A percentile compares a stretch with the other conserved stretches of the same genome.
phyloP scores from a whole-genome alignment of 2,329 filamentous ascomycete species.

The Keithomyces neogunnii region DNA sequence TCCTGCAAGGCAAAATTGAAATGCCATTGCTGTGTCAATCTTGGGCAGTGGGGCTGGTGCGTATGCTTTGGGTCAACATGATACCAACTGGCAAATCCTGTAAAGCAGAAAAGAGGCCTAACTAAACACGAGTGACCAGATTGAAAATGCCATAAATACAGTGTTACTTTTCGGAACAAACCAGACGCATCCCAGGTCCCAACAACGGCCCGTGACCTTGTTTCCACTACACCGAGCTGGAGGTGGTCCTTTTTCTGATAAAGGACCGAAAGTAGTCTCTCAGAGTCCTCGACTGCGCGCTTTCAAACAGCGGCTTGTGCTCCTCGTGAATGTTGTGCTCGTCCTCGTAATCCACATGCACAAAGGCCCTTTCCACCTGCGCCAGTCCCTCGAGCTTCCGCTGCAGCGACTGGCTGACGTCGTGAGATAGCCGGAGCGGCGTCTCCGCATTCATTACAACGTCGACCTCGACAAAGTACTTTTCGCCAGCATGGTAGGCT shows the following conservation, averaged over 20 bases:
- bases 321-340: slow-evolving; percentile 31
- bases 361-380: slow-evolving; percentile 35
- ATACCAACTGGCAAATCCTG: no score
- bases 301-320: slow-evolving; percentile 33
- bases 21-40: no score
- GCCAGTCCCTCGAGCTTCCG: slow-evolving; percentile 45
- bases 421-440: slow-evolving; percentile 48
- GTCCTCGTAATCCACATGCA: slow-evolving; percentile 37
- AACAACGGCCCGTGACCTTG: no score
- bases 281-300: slow-evolving; percentile 17
- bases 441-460: slow-evolving; percentile 49
- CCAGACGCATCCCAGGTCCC: no score
- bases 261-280: slow-evolving; percentile 22
- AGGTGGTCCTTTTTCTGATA: not conserved
- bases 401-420: slow-evolving; percentile 51
- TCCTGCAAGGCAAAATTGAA: no score
- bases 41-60: no score
- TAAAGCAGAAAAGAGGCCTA: no score
- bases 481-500: slow-evolving; percentile 51
- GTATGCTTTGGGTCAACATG: no score
- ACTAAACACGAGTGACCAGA: no score
- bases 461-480: slow-evolving; percentile 55
- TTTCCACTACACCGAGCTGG: no score
- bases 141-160: no score
- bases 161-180: no score